Conservation (phyloP, 495 filamentous ascomycete species). For the Echria macrotheca region DNA sequence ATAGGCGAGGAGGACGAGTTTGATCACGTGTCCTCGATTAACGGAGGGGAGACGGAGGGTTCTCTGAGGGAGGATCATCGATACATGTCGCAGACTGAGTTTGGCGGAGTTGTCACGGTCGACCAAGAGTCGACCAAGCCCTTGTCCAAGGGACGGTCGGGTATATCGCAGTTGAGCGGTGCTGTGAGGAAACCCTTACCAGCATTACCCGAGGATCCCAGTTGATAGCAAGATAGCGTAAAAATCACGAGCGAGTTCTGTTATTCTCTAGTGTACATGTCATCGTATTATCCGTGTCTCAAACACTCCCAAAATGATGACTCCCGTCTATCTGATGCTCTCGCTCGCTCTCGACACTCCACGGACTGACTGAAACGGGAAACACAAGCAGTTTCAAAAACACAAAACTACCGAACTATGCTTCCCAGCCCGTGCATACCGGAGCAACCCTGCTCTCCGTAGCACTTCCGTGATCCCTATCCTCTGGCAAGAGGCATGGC, state of each 20-base stretch:
- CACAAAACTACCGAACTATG: too few relatives aligned
- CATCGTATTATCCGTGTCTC: too few relatives aligned
- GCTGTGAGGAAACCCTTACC: constrained; percentile 46
- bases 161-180: constrained; percentile 14
- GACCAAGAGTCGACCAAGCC: constrained; percentile 1
- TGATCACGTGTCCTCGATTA: too few relatives aligned
- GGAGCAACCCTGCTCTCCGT: background rate
- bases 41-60: background rate
- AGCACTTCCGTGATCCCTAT: background rate
- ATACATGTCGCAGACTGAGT: background rate
- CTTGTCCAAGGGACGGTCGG: constrained; percentile 1
- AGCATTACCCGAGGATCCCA: constrained; percentile 43
- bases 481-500: constrained; percentile 15
- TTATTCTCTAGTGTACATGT: too few relatives aligned
- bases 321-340: too few relatives aligned
- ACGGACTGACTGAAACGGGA: too few relatives aligned
- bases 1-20: constrained; percentile 3
- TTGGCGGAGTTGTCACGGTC: background rate
- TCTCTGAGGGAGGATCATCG: background rate
- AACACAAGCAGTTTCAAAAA: too few relatives aligned
- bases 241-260: too few relatives aligned
- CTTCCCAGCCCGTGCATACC: background rate
- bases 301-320: too few relatives aligned
- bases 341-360: too few relatives aligned
- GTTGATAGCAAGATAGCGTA: constrained; percentile 8